phyloP scores from a whole-genome alignment of 2,329 filamentous ascomycete genomes.

The Xylogone sp. region DNA sequence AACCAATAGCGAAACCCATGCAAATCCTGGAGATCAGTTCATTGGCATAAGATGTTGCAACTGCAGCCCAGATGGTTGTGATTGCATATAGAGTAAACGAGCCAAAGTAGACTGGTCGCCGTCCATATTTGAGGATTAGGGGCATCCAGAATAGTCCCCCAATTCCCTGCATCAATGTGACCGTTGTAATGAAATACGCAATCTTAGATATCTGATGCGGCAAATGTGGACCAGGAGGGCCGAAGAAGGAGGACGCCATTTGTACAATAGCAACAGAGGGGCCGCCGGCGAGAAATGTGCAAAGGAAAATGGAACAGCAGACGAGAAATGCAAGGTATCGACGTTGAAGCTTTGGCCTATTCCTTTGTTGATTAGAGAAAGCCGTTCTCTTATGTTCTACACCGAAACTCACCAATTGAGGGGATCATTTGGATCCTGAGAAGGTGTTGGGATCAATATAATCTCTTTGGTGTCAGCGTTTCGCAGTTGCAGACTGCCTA shows the following conservation, averaged over 20 bases:
- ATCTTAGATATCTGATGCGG: constrained; percentile 12
- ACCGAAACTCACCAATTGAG: constrained; percentile 29
- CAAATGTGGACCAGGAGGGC: constrained; percentile 1
- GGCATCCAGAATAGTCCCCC: constrained; percentile 21
- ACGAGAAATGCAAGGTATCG: constrained; percentile 13
- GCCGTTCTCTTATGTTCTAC: not conserved
- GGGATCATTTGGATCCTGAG: constrained; percentile 31
- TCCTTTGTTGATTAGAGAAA: not conserved
- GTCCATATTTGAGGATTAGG: constrained; percentile 19
- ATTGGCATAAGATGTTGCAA: constrained; percentile 12
- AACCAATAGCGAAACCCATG: constrained; percentile 23
- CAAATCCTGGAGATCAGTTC: constrained; percentile 16
- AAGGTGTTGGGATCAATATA: constrained; percentile 26
- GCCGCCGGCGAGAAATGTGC: constrained; percentile 20
- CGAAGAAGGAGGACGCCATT: constrained; percentile 17
- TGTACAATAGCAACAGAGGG: constrained; percentile 16
- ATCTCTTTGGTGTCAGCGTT: constrained; percentile 16
- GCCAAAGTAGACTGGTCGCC: constrained; percentile 15
- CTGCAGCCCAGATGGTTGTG: constrained; percentile 10
- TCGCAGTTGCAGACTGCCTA: constrained; percentile 15
- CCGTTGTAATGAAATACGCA: constrained; percentile 19
- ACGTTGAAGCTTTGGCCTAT: not conserved
- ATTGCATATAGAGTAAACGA: constrained; percentile 13
- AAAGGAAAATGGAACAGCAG: constrained; percentile 18
- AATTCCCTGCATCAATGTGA: constrained; percentile 14